These are phyloP conservation scores for Dimargaris cristalligena DNA, from an alignment of 192 early-diverging fungal species.

Conservation along the genomic window DNA sequence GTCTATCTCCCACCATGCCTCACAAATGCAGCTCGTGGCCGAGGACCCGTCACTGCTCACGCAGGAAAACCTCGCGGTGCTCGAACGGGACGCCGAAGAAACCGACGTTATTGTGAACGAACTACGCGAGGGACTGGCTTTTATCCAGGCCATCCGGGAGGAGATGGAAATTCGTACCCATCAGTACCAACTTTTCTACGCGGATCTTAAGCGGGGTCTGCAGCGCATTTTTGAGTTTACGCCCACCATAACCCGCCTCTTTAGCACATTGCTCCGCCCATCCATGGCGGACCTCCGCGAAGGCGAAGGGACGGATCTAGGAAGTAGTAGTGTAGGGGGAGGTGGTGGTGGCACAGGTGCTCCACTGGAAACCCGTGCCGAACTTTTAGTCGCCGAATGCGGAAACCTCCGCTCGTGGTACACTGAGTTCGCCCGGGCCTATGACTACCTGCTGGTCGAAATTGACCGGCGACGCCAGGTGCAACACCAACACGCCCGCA, in stretches of 20 bases:
- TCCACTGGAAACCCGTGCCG: not conserved
- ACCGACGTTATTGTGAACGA: not conserved
- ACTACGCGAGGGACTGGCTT: not conserved
- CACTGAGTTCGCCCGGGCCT: conserved; percentile 5
- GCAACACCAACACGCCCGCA: conserved; percentile 17
- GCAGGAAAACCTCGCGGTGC: not conserved
- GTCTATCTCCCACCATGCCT: not conserved
- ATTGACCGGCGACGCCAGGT: conserved; percentile 11
- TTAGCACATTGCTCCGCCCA: not conserved
- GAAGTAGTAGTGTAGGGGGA: too few species aligned
- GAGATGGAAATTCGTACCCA: conserved; percentile 2
- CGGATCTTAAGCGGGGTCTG: not conserved
- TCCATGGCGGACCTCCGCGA: not conserved
- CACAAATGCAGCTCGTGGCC: not conserved
- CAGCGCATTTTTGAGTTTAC: not conserved
- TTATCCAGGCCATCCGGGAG: conserved; percentile 1
- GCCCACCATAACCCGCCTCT: not conserved
- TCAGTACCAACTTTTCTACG: conserved; percentile 6
- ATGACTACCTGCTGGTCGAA: conserved; percentile 9
- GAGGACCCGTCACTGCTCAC: conserved; percentile 2
- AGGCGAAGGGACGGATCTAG: too few species aligned
- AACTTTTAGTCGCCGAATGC: conserved; percentile 3
- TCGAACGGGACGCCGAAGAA: conserved; percentile 8
- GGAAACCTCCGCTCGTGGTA: conserved; percentile 1
- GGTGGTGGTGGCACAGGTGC: too few species aligned